Base-by-base conservation (phyloP, 2,329 filamentous ascomycete species). In the Boeremia lycopersici region DNA sequence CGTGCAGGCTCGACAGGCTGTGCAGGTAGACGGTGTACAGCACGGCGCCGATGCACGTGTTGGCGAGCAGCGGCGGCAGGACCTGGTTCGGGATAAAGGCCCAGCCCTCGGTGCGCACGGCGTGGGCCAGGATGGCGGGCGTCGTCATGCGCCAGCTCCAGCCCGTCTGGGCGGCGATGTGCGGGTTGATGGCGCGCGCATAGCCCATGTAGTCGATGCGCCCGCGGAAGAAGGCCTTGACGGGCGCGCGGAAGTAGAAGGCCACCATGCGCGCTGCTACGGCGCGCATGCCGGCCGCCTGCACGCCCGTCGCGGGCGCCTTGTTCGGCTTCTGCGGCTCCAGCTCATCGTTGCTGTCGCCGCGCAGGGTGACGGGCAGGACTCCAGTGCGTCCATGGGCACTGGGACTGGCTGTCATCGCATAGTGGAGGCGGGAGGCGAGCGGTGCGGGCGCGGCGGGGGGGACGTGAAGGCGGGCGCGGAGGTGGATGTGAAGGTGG, bases 141-240 rank as follows among this genome's bases (percentile, higher is more conserved):
- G 88, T 90, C 0, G 87, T 90, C 67, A 84, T 82, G 48, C 84
- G 79, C 73, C 87, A 82, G 44, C 84, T 85, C 84, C 84, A 87
- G 53, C 73, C 67, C 26, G 77, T 72, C 23, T 77, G 72, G 36
- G 77, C 74, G 55, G 79, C 72, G 10, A 81, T 75, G 61, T 79
- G 78, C 8, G 85, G 85, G 62, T 84, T 86, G 67, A 88, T 84
- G 54, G 84, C 85, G 71, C 84, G 76, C 25, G 85, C 84, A 76
- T 86, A 86, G 49, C 84, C 84, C 56, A 81, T 82, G 72, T 92
- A 96, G 79, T 97, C 93, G 60, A 97, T 91, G 54, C 93, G 82
- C 1, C 90, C 93, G 57, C 91, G 86, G 77, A 97, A 96, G 73
- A 97, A 97, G 13, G 92, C 90, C 76, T 96, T 96, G 48, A 92